Conservation (phyloP, 129 eudicot genomes). For the Arctium minus region DNA sequence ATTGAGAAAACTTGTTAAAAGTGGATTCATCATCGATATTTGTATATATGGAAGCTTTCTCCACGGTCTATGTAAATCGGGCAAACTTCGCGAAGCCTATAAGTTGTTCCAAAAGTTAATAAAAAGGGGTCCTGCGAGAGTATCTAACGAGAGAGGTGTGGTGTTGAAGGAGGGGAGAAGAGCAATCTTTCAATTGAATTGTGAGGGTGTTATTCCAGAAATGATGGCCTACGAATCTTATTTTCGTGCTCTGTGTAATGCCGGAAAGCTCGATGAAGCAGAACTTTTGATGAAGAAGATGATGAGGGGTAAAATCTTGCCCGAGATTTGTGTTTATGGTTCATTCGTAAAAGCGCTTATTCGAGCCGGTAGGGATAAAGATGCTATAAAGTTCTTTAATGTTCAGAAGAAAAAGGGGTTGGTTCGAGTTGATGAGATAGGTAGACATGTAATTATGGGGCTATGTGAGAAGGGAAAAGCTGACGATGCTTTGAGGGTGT, state of each 20-base stretch:
- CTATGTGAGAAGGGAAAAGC: slow-evolving; percentile 36
- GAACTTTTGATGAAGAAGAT: slow-evolving; percentile 49
- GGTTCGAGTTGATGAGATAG: slow-evolving; percentile 39
- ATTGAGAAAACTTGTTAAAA: slow-evolving; percentile 35
- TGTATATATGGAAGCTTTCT: slow-evolving; percentile 46
- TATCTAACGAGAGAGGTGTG: background rate
- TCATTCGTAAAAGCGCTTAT: slow-evolving; percentile 43
- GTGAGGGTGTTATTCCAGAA: slow-evolving; percentile 39
- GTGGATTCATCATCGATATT: slow-evolving; percentile 32
- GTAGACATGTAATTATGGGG: slow-evolving; percentile 31
- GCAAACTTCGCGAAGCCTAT: slow-evolving; percentile 42
- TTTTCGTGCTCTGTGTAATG: slow-evolving; percentile 39
- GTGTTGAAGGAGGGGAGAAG: slow-evolving; percentile 40
- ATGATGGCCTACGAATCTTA: slow-evolving; percentile 45
- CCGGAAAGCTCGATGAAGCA: slow-evolving; percentile 35
- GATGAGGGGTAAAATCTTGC: slow-evolving; percentile 28
- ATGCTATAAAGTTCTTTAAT: slow-evolving; percentile 39
- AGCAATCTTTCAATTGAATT: slow-evolving; percentile 42
- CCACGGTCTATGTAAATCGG: slow-evolving; percentile 32
- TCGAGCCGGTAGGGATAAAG: slow-evolving; percentile 38
- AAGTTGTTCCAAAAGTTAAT: slow-evolving; percentile 36
- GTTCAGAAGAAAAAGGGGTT: slow-evolving; percentile 45
- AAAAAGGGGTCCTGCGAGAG: slow-evolving; percentile 17
- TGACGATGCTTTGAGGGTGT: slow-evolving; percentile 36
- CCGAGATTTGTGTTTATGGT: slow-evolving; percentile 50